phyloP scores from a whole-genome alignment of 2,329 filamentous ascomycete species.

The Sclerotinia glacialis region DNA sequence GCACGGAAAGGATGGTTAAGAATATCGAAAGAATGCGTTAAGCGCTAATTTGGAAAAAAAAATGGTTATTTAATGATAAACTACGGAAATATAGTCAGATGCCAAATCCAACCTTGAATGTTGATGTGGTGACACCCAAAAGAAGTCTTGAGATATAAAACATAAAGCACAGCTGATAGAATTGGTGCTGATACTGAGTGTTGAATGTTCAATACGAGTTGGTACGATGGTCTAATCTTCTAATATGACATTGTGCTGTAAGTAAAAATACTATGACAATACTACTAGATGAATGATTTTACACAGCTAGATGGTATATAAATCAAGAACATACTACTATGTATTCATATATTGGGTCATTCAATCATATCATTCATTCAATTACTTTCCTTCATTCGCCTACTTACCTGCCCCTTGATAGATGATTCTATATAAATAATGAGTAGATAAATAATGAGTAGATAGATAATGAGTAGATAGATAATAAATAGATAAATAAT shows the following conservation, averaged over 20 bases:
- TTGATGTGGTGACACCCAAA: neutral
- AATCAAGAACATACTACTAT: too few species aligned
- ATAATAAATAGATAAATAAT: too few species aligned
- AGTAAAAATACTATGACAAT: too few species aligned
- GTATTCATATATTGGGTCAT: too few species aligned
- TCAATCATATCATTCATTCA: too few species aligned
- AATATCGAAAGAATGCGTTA: neutral
- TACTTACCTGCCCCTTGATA: too few species aligned
- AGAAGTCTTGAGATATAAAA: neutral
- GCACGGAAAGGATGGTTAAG: constrained; percentile 20
- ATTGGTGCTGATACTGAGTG: neutral
- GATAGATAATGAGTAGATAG: too few species aligned
- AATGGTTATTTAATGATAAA: too few species aligned
- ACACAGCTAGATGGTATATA: neutral
- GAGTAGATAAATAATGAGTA: too few species aligned
- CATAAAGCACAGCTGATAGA: neutral
- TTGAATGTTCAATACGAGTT: neutral
- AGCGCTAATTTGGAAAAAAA: constrained; percentile 4
- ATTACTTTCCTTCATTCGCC: too few species aligned
- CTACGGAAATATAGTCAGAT: constrained; percentile 8
- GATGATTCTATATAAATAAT: neutral
- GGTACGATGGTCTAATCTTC: neutral
- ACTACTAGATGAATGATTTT: neutral
- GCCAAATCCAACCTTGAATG: neutral
- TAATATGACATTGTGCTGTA: neutral